Evolutionary conservation across 352 stramenopile species (phyloP).

Genomic region (Aphanomyces astaci): DNA sequence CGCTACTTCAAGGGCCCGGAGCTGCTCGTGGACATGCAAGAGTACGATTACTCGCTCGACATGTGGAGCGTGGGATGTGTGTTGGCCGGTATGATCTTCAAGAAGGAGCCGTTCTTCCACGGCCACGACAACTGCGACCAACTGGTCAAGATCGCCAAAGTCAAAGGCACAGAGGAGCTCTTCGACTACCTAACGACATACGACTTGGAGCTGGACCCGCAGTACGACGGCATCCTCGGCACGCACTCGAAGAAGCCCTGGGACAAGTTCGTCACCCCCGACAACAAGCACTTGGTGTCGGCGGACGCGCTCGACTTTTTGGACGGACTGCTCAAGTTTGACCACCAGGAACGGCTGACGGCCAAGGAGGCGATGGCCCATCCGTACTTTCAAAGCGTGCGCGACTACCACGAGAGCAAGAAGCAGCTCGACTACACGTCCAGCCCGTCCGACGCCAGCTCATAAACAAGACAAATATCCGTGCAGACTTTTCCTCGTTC

Average conservation of each 20-base stretch:
- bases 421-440: not conserved
- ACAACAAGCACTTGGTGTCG: slow-evolving; percentile 97
- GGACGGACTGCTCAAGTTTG: slow-evolving; percentile 77
- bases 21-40: slow-evolving; percentile 97
- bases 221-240: slow-evolving; percentile 97
- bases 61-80: slow-evolving; percentile 99
- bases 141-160: slow-evolving; percentile 98
- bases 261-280: slow-evolving; percentile 97
- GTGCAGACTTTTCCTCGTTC: too few species aligned
- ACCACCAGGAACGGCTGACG: slow-evolving; percentile 96
- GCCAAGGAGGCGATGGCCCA: slow-evolving; percentile 98
- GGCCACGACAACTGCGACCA: slow-evolving; percentile 99
- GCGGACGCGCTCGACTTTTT: slow-evolving; percentile 96
- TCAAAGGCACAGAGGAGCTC: slow-evolving; percentile 97
- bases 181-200: slow-evolving; percentile 99
- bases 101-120: slow-evolving; percentile 99
- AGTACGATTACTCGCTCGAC: slow-evolving; percentile 99
- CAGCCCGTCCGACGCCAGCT: not conserved
- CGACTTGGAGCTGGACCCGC: slow-evolving; percentile 96
- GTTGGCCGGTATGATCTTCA: slow-evolving; percentile 99
- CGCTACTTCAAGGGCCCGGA: slow-evolving; percentile 99
- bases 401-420: slow-evolving; percentile 59
- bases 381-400: slow-evolving; percentile 95
- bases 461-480: too few species aligned
- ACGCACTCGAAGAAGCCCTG: slow-evolving; percentile 97